Percentiles rank a stretch among this genome's conserved stretches.
Conservation (phyloP, 208 protist species). For the Trypanosoma cruzi region DNA sequence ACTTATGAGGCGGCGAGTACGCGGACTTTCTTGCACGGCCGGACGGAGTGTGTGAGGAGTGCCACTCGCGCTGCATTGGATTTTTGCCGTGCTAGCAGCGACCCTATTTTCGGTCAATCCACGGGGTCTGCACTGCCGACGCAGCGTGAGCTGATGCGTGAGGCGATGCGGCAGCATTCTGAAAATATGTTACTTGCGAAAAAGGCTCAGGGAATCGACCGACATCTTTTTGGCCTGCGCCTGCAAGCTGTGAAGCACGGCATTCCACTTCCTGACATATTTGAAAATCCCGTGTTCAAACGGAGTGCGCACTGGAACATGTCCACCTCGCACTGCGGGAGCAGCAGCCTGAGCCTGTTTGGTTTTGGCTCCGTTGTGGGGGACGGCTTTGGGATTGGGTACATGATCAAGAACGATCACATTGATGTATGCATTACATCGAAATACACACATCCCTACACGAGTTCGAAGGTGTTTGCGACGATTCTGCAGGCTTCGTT, state of each 20-base stretch:
- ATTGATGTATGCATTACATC: constrained; percentile 35
- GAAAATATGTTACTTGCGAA: constrained; percentile 49
- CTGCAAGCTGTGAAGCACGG: constrained; percentile 30
- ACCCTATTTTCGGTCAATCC: constrained; percentile 25
- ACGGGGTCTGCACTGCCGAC: constrained; percentile 24
- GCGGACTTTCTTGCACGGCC: constrained; percentile 44
- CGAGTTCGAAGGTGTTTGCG: constrained; percentile 26
- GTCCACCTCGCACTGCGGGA: constrained; percentile 53
- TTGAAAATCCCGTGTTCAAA: constrained; percentile 31
- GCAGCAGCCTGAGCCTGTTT: constrained; percentile 35
- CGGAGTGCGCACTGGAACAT: constrained; percentile 31
- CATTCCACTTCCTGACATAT: constrained; percentile 37
- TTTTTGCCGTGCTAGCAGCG: constrained; percentile 27
- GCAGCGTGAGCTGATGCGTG: constrained; percentile 23
- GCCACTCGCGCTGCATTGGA: constrained; percentile 20
- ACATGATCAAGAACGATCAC: constrained; percentile 42
- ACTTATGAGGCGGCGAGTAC: constrained; percentile 57
- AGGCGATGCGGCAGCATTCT: constrained; percentile 30
- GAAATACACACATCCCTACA: constrained; percentile 28
- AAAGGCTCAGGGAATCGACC: constrained; percentile 38
- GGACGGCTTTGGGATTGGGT: constrained; percentile 51
- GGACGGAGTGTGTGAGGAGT: constrained; percentile 44
- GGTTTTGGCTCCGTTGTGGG: constrained; percentile 51
- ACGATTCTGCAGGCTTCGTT: constrained; percentile 30
- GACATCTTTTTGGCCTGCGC: constrained; percentile 44